Evolutionary conservation across 2,329 filamentous ascomycete genomes (phyloP).

Genomic region (Gaeumannomyces sp.): DNA sequence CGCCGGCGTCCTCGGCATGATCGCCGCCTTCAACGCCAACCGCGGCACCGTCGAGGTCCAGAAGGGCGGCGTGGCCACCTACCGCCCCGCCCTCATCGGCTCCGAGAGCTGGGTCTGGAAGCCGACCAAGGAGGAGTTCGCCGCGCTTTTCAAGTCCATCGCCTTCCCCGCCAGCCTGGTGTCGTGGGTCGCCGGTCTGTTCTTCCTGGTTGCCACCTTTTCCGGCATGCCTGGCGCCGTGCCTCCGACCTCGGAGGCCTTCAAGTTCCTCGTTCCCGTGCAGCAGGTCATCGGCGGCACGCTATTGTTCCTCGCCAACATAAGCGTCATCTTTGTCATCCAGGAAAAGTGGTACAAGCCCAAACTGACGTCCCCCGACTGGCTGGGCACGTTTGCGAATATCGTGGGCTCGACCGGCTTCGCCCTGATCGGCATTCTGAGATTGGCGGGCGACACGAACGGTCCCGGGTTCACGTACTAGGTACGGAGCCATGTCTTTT

Average conservation of each 20-base stretch:
- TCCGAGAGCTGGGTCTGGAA: constrained; percentile 2
- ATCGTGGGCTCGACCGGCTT: constrained; percentile 14
- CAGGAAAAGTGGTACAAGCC: constrained; percentile 16
- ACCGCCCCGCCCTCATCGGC: constrained; percentile 8
- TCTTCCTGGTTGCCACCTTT: neutral
- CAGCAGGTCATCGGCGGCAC: constrained; percentile 13
- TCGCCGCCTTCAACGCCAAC: constrained; percentile 7
- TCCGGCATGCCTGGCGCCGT: neutral
- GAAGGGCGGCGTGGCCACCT: constrained; percentile 3
- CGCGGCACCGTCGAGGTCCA: constrained; percentile 8
- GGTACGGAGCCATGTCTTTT: constrained; percentile 13
- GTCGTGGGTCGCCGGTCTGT: neutral
- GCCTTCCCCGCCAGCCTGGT: constrained; percentile 3
- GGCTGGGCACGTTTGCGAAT: constrained; percentile 15
- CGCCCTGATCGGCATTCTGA: constrained; percentile 12
- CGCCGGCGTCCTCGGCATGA: neutral
- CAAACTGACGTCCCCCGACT: constrained; percentile 11
- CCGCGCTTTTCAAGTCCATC: neutral
- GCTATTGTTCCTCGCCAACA: constrained; percentile 14
- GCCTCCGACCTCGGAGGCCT: neutral
- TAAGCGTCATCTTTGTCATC: constrained; percentile 11
- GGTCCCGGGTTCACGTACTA: constrained; percentile 10
- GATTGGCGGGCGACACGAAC: neutral
- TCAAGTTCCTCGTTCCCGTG: constrained; percentile 11
- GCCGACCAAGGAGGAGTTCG: neutral